Conservation (phyloP, 75 land plant species). For the Pinus albicaulis region DNA sequence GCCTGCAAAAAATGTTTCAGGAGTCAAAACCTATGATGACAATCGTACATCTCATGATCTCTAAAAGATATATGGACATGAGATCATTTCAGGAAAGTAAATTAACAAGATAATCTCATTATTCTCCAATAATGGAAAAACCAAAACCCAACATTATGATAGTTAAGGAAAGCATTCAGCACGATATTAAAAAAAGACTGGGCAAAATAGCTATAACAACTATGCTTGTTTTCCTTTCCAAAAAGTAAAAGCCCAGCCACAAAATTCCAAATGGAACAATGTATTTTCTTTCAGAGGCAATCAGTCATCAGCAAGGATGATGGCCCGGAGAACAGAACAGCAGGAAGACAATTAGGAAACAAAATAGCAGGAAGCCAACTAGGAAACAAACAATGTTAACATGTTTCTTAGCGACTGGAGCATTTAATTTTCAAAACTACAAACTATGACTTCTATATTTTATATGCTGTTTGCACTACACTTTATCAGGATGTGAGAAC, state of each 20-base stretch:
- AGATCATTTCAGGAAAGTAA: not conserved
- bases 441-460: not conserved
- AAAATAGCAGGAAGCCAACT: too few relatives aligned
- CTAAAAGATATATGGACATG: not conserved
- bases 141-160: not conserved
- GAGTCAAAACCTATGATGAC: not conserved
- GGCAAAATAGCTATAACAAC: not conserved
- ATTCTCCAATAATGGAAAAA: not conserved
- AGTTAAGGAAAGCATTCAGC: not conserved
- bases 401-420: too few relatives aligned
- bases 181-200: not conserved
- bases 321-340: not conserved
- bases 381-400: not conserved
- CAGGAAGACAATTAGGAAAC: too few relatives aligned
- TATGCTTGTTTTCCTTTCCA: not conserved
- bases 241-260: not conserved
- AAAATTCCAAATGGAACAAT: not conserved
- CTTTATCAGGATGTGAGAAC: not conserved
- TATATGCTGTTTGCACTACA: too few relatives aligned
- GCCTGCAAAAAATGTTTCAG: slow-evolving; percentile 48
- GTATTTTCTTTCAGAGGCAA: not conserved
- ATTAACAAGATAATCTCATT: not conserved
- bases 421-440: not conserved
- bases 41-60: not conserved
- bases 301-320: not conserved